Evolutionary conservation across 2,329 filamentous ascomycete genomes (phyloP).

Genomic region (Paraphoma chrysanthemicola): DNA sequence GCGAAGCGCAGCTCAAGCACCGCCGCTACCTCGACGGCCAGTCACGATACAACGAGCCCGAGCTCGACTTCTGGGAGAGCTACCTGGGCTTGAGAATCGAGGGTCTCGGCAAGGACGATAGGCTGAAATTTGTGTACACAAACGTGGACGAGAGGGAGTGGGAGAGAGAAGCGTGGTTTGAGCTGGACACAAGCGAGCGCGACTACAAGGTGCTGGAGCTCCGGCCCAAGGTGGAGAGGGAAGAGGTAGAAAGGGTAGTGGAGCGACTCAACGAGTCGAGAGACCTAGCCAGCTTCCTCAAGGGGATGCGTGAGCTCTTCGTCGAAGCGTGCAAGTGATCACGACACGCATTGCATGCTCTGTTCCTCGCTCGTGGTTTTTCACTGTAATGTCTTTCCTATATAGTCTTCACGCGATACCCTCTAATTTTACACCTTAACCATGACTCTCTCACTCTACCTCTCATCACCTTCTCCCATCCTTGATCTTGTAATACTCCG

Average conservation of each 20-base stretch:
- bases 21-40: slow-evolving; percentile 81
- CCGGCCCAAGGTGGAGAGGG: slow-evolving; percentile 80
- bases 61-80: slow-evolving; percentile 94
- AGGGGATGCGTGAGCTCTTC: slow-evolving; percentile 84
- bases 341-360: not conserved
- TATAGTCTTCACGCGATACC: not conserved
- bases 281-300: slow-evolving; percentile 74
- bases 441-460: not conserved
- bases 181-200: slow-evolving; percentile 78
- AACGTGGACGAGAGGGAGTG: slow-evolving; percentile 87
- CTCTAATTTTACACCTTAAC: not conserved
- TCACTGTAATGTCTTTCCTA: not conserved
- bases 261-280: slow-evolving; percentile 82
- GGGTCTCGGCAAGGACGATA: slow-evolving; percentile 82
- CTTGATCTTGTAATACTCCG: slow-evolving; percentile 62
- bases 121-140: slow-evolving; percentile 87
- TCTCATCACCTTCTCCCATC: slow-evolving; percentile 17
- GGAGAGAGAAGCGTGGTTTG: slow-evolving; percentile 92
- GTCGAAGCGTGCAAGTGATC: slow-evolving; percentile 59
- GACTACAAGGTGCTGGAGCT: slow-evolving; percentile 87
- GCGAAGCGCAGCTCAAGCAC: slow-evolving; percentile 75
- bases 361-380: not conserved
- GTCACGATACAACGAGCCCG: slow-evolving; percentile 86
- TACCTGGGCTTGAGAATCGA: slow-evolving; percentile 90
- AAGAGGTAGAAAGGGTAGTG: slow-evolving; percentile 77